Percentiles rank a stretch among this genome's conserved stretches.
These are phyloP conservation scores for Gonium pectorale DNA, from an alignment of 139 green algal genomes.

Conservation along the genomic window DNA sequence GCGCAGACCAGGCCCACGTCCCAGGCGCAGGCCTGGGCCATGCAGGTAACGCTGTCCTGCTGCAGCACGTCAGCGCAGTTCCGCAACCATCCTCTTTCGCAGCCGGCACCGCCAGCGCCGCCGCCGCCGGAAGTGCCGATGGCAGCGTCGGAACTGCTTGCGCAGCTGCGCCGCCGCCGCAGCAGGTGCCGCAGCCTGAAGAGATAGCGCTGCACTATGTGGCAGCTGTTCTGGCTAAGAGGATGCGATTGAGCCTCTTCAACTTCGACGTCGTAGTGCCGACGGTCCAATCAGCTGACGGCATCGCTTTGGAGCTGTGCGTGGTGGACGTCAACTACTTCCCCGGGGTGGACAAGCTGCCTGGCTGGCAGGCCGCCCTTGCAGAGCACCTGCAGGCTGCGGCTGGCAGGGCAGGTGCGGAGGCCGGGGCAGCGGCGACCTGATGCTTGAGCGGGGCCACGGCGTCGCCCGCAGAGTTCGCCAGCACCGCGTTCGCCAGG, in stretches of 20 bases:
- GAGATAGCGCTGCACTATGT: constrained; percentile 1
- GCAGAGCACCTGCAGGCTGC: constrained; percentile 7
- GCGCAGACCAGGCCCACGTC: too few relatives aligned
- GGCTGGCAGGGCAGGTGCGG: not conserved
- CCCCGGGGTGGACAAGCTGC: constrained; percentile 49
- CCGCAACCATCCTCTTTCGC: not conserved
- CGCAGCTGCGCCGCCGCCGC: too few relatives aligned
- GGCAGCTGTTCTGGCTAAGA: not conserved
- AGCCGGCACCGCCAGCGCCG: not conserved
- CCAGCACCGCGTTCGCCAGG: too few relatives aligned
- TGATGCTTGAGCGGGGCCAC: too few relatives aligned
- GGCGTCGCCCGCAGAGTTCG: too few relatives aligned
- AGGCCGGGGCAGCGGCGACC: too few relatives aligned
- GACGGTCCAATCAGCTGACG: too few relatives aligned
- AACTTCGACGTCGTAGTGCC: constrained; percentile 48
- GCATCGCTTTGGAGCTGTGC: not conserved
- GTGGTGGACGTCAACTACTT: constrained; percentile 57
- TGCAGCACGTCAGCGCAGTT: not conserved
- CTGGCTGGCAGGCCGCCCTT: constrained; percentile 10
- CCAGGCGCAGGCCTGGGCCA: too few relatives aligned
- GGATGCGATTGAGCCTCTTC: constrained; percentile 25
- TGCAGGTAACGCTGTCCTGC: too few relatives aligned
- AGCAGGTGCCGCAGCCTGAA: too few relatives aligned
- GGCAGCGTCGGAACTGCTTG: too few relatives aligned
- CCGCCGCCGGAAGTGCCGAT: too few relatives aligned